A percentile compares a stretch with the other conserved stretches of the same genome.
phyloP scores from a whole-genome alignment of 208 protist species.

The Trypanosoma platydactyli region DNA sequence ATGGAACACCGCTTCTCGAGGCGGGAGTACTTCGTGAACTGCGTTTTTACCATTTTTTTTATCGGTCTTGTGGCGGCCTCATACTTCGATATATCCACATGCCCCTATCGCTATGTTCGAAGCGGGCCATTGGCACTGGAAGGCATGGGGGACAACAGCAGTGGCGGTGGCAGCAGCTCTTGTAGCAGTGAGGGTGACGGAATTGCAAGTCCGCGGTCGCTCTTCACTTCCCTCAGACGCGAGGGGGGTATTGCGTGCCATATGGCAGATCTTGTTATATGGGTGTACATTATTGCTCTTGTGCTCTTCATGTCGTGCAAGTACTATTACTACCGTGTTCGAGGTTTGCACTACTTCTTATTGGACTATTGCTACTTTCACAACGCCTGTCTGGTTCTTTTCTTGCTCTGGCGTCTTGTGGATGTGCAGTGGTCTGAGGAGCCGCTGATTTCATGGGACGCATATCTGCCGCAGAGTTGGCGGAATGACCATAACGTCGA shows the following conservation, averaged over 20 bases:
- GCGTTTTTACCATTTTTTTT: slow-evolving; percentile 53
- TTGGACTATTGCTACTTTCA: slow-evolving; percentile 83
- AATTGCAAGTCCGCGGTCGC: slow-evolving; percentile 20
- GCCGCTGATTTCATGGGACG: slow-evolving; percentile 44
- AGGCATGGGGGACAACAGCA: slow-evolving; percentile 2
- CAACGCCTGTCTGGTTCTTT: slow-evolving; percentile 50
- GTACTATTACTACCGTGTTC: slow-evolving; percentile 51
- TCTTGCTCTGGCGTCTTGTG: slow-evolving; percentile 52
- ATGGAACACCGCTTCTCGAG: slow-evolving; percentile 70
- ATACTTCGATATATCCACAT: slow-evolving; percentile 67
- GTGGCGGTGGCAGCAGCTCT: neutral
- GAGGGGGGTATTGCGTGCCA: slow-evolving; percentile 47
- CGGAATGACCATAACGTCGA: slow-evolving; percentile 1
- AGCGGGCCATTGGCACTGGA: slow-evolving; percentile 16
- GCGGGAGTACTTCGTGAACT: slow-evolving; percentile 53
- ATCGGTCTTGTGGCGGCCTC: slow-evolving; percentile 45
- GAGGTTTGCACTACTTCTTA: slow-evolving; percentile 70
- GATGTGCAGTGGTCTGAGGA: slow-evolving; percentile 55
- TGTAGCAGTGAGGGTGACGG: neutral
- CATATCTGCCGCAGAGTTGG: slow-evolving; percentile 28
- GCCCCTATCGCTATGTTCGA: slow-evolving; percentile 49
- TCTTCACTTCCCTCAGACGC: slow-evolving; percentile 29
- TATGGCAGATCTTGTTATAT: slow-evolving; percentile 67
- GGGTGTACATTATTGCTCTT: slow-evolving; percentile 56
- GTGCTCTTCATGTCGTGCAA: slow-evolving; percentile 60